Base-by-base conservation (phyloP, 495 filamentous ascomycete genomes). In the Lophiotrema nucula region DNA sequence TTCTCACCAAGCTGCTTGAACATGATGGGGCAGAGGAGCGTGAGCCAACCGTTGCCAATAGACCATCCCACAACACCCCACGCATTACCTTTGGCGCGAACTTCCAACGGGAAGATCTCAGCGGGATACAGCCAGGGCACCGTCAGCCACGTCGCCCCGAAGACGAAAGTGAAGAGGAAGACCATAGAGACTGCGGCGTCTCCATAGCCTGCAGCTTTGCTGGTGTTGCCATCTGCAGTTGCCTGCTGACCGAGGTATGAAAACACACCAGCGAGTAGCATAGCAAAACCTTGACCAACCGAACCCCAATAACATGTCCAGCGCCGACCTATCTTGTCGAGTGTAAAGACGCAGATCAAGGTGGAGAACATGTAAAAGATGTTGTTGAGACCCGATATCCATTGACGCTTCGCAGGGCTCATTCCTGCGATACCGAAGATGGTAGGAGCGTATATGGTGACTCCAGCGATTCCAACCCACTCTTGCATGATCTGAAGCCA, bases 401-500 rank as follows among this genome's bases (percentile, higher is more conserved):
- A 88, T 39, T 70, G 69, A 2, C 64, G 24, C 62, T 87, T 82
- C 37, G 66, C 68, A 12, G 82, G 72, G 49, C 75, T 73, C 48
- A 87, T 82, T 13, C 85, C 84, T 10, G 85, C 84, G 58, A 83
- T 82, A 37, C 78, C 75, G 72, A 88, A 88, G 41, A 89, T 87
- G 56, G n/a, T 27, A 56, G 65, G 70, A 41, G 57, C 76, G 70
- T 79, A 88, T 33, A 88, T 79, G 1, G 86, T 88, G 18, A 88
- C 80, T 46, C 84, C 84, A 0, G 84, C 84, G 66, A 88, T 88
- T 19, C 86, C 85, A 60, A 85, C 78, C 84, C 84, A 88, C 65
- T 87, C 84, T 60, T 87, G 84, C 71, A 88, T 80, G 41, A 89
- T 86, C 70, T 88, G 83, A 10, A 88, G 69, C 84, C 84, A 88